These are phyloP conservation scores for Lentinula boryana DNA, from an alignment of 768 basidiomycete species.

Conservation along the genomic window DNA sequence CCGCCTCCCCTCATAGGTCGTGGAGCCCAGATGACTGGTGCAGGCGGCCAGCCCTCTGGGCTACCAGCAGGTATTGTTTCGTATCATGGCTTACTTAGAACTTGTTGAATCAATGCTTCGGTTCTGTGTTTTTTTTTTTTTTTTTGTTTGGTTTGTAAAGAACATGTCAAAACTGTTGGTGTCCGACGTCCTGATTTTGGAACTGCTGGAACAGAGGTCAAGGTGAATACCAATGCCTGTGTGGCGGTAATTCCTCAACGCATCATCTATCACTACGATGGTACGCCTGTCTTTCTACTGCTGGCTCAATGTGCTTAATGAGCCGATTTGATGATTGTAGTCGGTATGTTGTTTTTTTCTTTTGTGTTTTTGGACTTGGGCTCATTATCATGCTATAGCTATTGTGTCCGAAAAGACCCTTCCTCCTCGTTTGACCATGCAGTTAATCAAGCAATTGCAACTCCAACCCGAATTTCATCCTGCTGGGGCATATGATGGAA, in stretches of 20 bases:
- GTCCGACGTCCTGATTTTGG: slow-evolving; percentile 58
- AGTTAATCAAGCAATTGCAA: slow-evolving; percentile 44
- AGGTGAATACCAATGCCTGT: slow-evolving; percentile 46
- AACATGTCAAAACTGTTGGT: slow-evolving; percentile 43
- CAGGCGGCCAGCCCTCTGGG: slow-evolving; percentile 5
- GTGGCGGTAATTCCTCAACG: slow-evolving; percentile 39
- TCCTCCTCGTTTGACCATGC: slow-evolving; percentile 41
- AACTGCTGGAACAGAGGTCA: slow-evolving; percentile 35
- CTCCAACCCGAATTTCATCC: slow-evolving; percentile 40
- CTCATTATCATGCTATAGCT: slow-evolving; percentile 18
- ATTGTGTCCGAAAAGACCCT: slow-evolving; percentile 43
- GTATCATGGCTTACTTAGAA: neutral
- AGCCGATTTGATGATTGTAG: slow-evolving; percentile 3
- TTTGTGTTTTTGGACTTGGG: neutral
- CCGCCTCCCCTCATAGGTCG: neutral
- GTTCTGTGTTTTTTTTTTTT: neutral
- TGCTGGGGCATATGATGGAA: slow-evolving; percentile 50
- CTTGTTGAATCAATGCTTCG: neutral
- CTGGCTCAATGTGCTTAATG: neutral
- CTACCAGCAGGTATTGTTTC: slow-evolving; percentile 3
- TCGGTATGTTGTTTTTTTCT: neutral
- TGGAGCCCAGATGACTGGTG: slow-evolving; percentile 1
- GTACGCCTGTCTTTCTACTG: slow-evolving; percentile 25
- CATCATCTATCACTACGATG: slow-evolving; percentile 71
- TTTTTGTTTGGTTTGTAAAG: slow-evolving; percentile 11